Conservation (phyloP, 257 asterid species). For the Fraxinus quadrangulata region DNA sequence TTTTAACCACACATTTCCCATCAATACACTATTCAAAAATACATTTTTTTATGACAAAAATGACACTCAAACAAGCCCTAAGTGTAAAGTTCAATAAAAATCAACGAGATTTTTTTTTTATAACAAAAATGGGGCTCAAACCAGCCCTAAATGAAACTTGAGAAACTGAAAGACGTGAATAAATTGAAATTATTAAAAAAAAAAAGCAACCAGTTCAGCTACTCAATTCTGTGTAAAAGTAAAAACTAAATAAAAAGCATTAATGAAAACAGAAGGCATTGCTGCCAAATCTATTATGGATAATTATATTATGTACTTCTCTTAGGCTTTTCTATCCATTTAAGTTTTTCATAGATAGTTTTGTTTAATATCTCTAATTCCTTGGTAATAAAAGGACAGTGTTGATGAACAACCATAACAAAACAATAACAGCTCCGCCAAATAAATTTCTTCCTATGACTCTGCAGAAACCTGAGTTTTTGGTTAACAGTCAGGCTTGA, state of each 20-base stretch:
- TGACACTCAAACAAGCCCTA: too few species aligned
- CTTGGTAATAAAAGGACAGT: neutral
- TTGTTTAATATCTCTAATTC: slow-evolving; percentile 1
- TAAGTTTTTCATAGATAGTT: neutral
- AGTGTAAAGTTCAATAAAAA: too few species aligned
- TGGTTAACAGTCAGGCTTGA: neutral
- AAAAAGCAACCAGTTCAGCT: slow-evolving; percentile 2
- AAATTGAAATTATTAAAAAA: slow-evolving; percentile 13
- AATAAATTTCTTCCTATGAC: neutral
- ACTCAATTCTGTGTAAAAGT: neutral
- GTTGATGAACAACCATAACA: slow-evolving; percentile 3
- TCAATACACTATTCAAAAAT: too few species aligned
- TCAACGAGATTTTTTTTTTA: too few species aligned
- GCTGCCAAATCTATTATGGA: slow-evolving; percentile 4
- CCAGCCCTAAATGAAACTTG: neutral
- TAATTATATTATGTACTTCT: neutral
- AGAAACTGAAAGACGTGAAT: slow-evolving; percentile 6
- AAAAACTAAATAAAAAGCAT: neutral
- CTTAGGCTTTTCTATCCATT: neutral
- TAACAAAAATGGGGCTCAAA: too few species aligned
- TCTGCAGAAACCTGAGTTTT: neutral
- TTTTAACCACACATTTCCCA: too few species aligned
- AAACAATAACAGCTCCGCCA: neutral
- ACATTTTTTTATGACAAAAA: too few species aligned
- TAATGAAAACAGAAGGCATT: neutral